Conservation (phyloP, 352 stramenopile species). For the Thraustochytrium sp. region DNA sequence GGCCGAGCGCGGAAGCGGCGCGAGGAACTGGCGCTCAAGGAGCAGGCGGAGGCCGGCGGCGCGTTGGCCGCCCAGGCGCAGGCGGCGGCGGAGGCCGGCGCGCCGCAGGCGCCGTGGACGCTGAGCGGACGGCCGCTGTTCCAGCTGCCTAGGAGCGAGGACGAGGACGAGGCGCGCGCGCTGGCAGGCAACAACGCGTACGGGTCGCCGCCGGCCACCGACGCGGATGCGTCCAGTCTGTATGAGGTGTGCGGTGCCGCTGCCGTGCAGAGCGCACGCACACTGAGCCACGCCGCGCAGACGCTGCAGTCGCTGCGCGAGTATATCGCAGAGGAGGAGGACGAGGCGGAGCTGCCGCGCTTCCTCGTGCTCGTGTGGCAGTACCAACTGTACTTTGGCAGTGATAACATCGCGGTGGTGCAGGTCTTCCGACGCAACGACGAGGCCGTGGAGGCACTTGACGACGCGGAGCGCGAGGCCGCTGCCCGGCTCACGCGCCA, state of each 20-base stretch:
- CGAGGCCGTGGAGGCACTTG: background rate
- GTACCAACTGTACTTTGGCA: background rate
- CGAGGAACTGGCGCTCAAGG: background rate
- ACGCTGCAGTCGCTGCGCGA: background rate
- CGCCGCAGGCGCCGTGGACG: background rate
- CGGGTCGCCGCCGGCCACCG: background rate
- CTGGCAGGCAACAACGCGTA: background rate
- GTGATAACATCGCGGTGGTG: background rate
- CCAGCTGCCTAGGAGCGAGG: background rate
- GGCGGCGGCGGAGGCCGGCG: background rate
- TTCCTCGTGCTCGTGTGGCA: background rate
- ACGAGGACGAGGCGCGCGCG: background rate
- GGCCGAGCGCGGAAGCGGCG: background rate
- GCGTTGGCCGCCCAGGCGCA: background rate
- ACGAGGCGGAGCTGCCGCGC: background rate
- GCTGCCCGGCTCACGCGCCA: background rate
- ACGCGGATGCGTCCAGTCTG: too few relatives aligned
- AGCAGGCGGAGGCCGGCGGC: background rate
- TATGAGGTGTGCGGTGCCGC: background rate
- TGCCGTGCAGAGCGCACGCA: background rate
- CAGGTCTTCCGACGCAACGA: constrained; percentile 1
- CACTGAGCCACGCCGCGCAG: background rate
- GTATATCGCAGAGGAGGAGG: background rate
- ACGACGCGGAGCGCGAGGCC: background rate
- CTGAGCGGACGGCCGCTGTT: background rate